Base-by-base conservation (phyloP, 1,284 basidiomycete genomes). In the Coniophora puteana region DNA sequence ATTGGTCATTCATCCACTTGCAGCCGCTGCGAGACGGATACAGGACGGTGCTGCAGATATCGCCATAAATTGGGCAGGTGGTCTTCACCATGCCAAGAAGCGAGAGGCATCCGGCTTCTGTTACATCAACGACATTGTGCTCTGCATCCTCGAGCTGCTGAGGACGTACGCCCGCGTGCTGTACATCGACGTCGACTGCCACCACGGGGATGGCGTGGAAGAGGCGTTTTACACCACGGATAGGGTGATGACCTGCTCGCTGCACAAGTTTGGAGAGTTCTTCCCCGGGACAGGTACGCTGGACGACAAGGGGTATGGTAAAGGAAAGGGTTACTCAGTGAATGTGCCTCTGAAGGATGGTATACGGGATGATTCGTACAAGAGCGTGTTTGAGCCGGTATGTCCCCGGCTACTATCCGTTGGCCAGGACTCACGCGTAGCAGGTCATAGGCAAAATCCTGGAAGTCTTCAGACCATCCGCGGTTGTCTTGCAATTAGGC, bases 191-290 rank as follows among this genome's bases (percentile, higher is more conserved):
- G 95, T 99, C 43, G 95, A 99, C 64, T 93, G 93, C 43, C 95
- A 98, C 62, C 95, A 99, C 55, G 95, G 95, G 6, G 96, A 99
- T 58, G 96, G 95, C 14, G 95, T 99, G 25, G 95, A 99, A 57
- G 95, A 99, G 61, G 96, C 95, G 1, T 99, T 99, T 70, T 98
- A 97, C 64, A 93, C 91, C 18, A 97, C 93, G 3, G 89, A 99
- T 61, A 75, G 95, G 39, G 95, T 99, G 52, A 93, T 98, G 86
- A 98, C 95, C 3, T 84, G 83, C 60, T 88, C 88, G 29, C 96
- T 99, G 61, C 96, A 99, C 72, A 92, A 93, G 58, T 97, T 89
- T 57, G 94, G 95, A 17, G 93, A 97, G 56, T 99, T 92, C 64
- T 99, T 99, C 62, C 95, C 95, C 1, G 94, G 94, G 2, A 96